These are phyloP conservation scores for Colletotrichum chrysophilum DNA, from an alignment of 2,329 filamentous ascomycete species.

Conservation along the genomic window DNA sequence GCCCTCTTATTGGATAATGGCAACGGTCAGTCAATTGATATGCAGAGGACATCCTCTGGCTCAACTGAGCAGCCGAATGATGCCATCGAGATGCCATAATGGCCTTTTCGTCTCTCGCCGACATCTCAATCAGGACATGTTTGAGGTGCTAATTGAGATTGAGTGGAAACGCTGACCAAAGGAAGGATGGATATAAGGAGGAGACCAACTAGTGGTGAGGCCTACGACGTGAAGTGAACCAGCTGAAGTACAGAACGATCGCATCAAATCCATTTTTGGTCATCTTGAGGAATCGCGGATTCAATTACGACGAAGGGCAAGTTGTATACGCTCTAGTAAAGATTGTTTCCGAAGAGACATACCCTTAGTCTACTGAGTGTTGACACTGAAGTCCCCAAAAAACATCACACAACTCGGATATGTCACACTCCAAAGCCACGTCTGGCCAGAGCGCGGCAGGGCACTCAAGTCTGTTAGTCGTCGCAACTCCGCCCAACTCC, in stretches of 20 bases:
- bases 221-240: background rate
- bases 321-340: background rate
- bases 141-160: background rate
- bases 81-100: background rate
- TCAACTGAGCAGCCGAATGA: background rate
- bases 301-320: background rate
- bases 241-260: background rate
- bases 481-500: background rate
- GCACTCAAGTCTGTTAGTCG: background rate
- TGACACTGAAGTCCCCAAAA: background rate
- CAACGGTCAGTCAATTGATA: background rate
- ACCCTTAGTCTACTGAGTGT: background rate
- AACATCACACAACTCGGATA: background rate
- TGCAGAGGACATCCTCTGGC: background rate
- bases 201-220: background rate
- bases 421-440: background rate
- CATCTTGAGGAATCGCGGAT: background rate
- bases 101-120: background rate
- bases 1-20: slow-evolving; percentile 19
- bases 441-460: background rate
- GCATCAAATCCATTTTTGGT: background rate
- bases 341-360: background rate
- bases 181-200: background rate
- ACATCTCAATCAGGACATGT: background rate
- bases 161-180: background rate